These are phyloP conservation scores for Parachaetomium inaequale DNA, from an alignment of 495 filamentous ascomycete species.

Conservation along the genomic window DNA sequence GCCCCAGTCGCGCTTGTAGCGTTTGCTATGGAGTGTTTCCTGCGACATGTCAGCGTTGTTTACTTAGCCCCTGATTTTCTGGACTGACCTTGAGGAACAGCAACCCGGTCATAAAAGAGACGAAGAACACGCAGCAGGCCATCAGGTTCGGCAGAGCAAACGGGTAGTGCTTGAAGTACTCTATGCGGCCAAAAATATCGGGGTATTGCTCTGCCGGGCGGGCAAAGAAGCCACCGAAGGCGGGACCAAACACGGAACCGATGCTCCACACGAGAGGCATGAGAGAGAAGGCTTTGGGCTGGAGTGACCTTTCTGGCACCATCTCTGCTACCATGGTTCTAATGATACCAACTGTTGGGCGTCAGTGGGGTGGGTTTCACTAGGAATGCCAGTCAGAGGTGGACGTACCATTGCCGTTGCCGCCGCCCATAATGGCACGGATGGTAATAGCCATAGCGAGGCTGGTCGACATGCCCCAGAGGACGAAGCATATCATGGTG, in stretches of 20 bases:
- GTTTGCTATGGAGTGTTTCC: conserved; percentile 70
- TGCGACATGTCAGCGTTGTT: conserved; percentile 25
- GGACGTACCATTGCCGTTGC: conserved; percentile 58
- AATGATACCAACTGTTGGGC: conserved; percentile 56
- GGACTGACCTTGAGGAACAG: conserved; percentile 58
- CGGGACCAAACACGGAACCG: conserved; percentile 83
- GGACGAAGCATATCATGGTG: conserved; percentile 67
- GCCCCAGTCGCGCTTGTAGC: conserved; percentile 63
- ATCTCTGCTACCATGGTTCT: conserved; percentile 70
- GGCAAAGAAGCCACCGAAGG: conserved; percentile 80
- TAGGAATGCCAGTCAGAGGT: too few relatives aligned
- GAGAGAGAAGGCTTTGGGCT: conserved; percentile 75
- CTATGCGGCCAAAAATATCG: conserved; percentile 59
- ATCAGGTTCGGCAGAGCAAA: conserved; percentile 81
- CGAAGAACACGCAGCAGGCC: conserved; percentile 64
- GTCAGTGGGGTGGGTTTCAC: conserved; percentile 3
- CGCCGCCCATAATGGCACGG: conserved; percentile 62
- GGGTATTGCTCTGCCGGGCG: conserved; percentile 70
- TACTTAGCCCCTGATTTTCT: conserved; percentile 18
- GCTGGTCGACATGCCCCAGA: conserved; percentile 75
- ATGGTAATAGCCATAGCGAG: conserved; percentile 68
- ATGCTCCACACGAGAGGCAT: conserved; percentile 83
- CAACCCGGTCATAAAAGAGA: conserved; percentile 65
- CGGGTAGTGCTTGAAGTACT: conserved; percentile 68
- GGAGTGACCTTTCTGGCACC: conserved; percentile 75